phyloP scores from a whole-genome alignment of 2,329 filamentous ascomycete species.

The Leptographium radiaticola region DNA sequence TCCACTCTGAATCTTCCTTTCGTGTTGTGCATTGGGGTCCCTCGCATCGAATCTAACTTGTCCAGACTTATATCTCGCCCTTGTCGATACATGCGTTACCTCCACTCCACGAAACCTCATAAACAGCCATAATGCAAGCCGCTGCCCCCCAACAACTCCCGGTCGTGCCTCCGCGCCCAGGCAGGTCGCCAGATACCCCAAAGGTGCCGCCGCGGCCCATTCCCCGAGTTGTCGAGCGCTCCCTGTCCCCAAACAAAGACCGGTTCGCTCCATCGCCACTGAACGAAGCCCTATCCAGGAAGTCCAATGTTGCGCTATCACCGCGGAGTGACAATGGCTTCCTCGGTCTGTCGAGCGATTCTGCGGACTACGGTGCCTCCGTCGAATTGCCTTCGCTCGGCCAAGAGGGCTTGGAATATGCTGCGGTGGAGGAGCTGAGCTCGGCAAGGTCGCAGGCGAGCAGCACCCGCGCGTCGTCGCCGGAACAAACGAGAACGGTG shows the following conservation, averaged over 20 bases:
- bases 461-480: slow-evolving; percentile 28
- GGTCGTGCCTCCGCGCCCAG: slow-evolving; percentile 43
- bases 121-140: slow-evolving; percentile 30
- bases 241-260: slow-evolving; percentile 62
- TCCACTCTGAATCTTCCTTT: not conserved
- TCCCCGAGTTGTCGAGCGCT: slow-evolving; percentile 58
- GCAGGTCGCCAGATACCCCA: slow-evolving; percentile 43
- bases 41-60: too few relatives aligned
- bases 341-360: slow-evolving; percentile 17
- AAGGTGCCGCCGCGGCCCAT: slow-evolving; percentile 66
- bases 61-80: too few relatives aligned
- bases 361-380: slow-evolving; percentile 53
- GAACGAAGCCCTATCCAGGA: slow-evolving; percentile 49
- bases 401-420: slow-evolving; percentile 84
- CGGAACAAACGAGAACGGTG: slow-evolving; percentile 65
- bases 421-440: slow-evolving; percentile 35
- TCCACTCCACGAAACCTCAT: not conserved
- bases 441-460: slow-evolving; percentile 25
- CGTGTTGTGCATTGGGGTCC: too few relatives aligned
- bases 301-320: slow-evolving; percentile 23
- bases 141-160: slow-evolving; percentile 36
- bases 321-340: slow-evolving; percentile 18
- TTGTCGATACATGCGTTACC: not conserved
- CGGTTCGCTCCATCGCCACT: slow-evolving; percentile 77
- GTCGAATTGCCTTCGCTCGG: slow-evolving; percentile 76